Base-by-base conservation (phyloP, 495 filamentous ascomycete species). In the Hypoxylon perforatum region DNA sequence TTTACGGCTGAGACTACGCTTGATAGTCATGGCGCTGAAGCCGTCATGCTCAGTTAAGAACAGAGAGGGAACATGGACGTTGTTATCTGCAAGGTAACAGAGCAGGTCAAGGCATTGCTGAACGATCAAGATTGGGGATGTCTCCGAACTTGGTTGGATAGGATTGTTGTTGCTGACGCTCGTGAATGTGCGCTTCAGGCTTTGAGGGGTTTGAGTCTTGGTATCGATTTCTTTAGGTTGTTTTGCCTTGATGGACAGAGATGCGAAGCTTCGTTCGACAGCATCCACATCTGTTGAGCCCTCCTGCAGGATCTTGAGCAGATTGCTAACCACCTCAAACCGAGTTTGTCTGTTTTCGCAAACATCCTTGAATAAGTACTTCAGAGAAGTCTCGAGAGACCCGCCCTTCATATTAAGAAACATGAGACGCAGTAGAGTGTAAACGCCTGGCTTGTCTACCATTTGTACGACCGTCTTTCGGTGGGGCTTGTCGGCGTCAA, bases 11-110 rank as follows among this genome's bases (percentile, higher is more conserved):
- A 86, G 75, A 72, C 87, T 92, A 36, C 88, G 81, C 78, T 96
- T 97, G 50, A 94, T 81, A 11, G 86, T 80, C 9, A 86, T 57
- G 30, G 85, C 85, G 23, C 83, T 81, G n/a, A 81, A 81, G 17
- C 85, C 87, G 58, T 99, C 96, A 73, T 98, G 96, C 78, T 98
- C 95, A 5, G 92, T 96, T 44, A 99, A 77, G 86, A 99, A 98
- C 77, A 97, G 94, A 46, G 88, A 91, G 22, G 93, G 88, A 46
- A 98, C 88, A 66, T 94, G 91, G 2, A 73, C 70, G 54, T 96
- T 97, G 73, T 91, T 91, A 66, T 87, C 85, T 4, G 90, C 90
- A 35, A 99, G 83, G 70, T 91, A 92, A 30, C 88, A 87, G 8
- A 99, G 82, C 10, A 93, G 87, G 49, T 86, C 84, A 33, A 99